Base-by-base conservation (phyloP, 1,284 basidiomycete genomes). In the Moesziomyces globuligerus region DNA sequence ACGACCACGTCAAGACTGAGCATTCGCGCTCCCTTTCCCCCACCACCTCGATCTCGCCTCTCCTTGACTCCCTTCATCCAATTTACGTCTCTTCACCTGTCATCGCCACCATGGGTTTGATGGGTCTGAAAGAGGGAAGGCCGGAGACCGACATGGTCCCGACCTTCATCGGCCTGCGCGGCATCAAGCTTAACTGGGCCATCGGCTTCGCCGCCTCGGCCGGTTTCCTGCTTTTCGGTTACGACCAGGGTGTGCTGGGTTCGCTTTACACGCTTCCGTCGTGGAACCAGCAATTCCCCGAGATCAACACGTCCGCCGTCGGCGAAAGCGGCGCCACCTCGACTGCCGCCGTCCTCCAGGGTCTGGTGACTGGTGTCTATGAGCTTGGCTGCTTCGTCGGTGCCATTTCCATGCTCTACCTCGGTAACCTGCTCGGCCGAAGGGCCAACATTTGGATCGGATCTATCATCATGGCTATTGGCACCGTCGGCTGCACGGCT, bases 221-320 rank as follows among this genome's bases (percentile, higher is more conserved):
- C 17, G 79, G 79, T 64, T 80, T 80, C 64, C 62, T 80, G 13
- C 53, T 81, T 15, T 80, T 81, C 52, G 78, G 78, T 47, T 80
- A 78, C 47, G 78, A 81, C 48, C 78, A 81, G 52, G 79, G 79
- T 73, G 79, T 81, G 20, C 73, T 80, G 43, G 78, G 78, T 15
- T 75, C 75, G 57, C 66, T 81, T 23, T 70, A 80, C 41, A 79
- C 76, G 8, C 67, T 81, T 13, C 71, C 67, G 0, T 64, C 73
- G 9, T 81, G 79, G 71, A 44, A 34, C 23, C n/a, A 23, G 8
- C 53, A 51, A 10, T 81, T 80, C 42, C 79, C 79, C 18, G 13
- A 47, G 21, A 81, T 81, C 46, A 59, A 81, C 60, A 78, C 76
- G 6, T 47, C 28, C 17, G 32, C 26, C 9, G 3, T 20, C 8